Base-by-base conservation (phyloP, 345 rosid genomes). In the Durio zibethinus region DNA sequence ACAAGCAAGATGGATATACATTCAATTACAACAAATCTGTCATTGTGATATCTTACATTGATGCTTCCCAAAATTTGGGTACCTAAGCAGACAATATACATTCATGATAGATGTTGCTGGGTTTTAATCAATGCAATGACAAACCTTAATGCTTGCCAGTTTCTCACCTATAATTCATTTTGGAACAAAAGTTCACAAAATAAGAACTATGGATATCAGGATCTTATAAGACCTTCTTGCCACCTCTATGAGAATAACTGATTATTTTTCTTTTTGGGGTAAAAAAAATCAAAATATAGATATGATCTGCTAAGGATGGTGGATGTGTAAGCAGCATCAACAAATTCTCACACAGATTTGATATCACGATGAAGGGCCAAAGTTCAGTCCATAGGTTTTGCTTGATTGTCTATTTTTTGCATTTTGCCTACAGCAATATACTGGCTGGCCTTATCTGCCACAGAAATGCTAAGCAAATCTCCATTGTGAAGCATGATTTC, bases 1-100 rank as follows among this genome's bases (percentile, higher is more conserved):
- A 27, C 36, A 45, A 68, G 7, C 73, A 38, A 67, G n/a, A 67
- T 66, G 71, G 25, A 68, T 68, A 29, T 31, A 67, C 7, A 66
- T 42, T 43, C 72, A 21, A 23, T 67, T 5, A 67, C 0, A 2
- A 23, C 20, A 43, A 23, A 10, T 40, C 50, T n/a, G 53, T 25
- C 1, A 69, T 25, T 69, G 54, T 69, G 21, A 69, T 7, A 31
- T 65, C 47, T 65, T 65, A 21, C 6, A 64, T 20, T 8, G 12
- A 18, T 64, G n/a, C 69, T 64, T 18, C 45, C 69, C 25, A 54
- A 8, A n/a, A 20, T 9, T 65, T 10, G 2, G 27, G 45, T 2
- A 67, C 5, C 72, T 25, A 43, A 12, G 54, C 72, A 68, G 35
- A 43, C 12, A 2, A 43, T 33, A 63, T 8, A 63, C 23, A 35